These are phyloP conservation scores for Trametes gibbosa DNA, from an alignment of 768 basidiomycete species.

Conservation along the genomic window DNA sequence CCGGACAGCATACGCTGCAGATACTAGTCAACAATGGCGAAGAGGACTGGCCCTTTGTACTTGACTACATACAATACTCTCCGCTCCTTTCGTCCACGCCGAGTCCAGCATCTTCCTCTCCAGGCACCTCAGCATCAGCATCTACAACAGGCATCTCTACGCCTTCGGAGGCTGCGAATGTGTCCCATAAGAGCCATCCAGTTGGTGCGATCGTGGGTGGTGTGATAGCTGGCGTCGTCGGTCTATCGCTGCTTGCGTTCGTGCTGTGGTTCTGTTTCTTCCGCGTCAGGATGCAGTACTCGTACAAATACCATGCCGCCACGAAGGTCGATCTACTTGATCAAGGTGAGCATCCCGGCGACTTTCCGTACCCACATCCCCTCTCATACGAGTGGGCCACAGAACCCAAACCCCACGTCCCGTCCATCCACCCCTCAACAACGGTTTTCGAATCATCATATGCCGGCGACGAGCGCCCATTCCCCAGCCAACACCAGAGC, in stretches of 20 bases:
- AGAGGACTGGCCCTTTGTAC: conserved; percentile 2
- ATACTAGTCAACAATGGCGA: conserved; percentile 5
- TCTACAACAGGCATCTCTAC: no score
- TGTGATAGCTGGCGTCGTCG: not conserved
- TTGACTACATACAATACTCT: conserved; percentile 6
- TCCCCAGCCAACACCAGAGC: not conserved
- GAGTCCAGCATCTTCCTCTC: not conserved
- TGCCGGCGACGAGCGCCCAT: no score
- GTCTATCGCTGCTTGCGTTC: not conserved
- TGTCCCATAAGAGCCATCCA: not conserved
- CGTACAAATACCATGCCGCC: not conserved
- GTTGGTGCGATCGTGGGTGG: not conserved
- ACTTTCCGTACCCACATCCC: no score
- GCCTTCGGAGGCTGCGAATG: no score
- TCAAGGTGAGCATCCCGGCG: not conserved
- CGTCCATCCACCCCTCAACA: no score
- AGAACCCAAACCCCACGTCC: no score
- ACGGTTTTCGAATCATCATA: no score
- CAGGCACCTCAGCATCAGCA: no score
- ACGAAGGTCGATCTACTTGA: not conserved
- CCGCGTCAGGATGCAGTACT: not conserved
- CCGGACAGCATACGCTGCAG: conserved; percentile 2
- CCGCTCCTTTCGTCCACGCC: not conserved
- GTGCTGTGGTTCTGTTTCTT: not conserved
- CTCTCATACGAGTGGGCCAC: no score